phyloP scores from a whole-genome alignment of 805 yeast genomes.

The Isabelozyma pseudorhagii region DNA sequence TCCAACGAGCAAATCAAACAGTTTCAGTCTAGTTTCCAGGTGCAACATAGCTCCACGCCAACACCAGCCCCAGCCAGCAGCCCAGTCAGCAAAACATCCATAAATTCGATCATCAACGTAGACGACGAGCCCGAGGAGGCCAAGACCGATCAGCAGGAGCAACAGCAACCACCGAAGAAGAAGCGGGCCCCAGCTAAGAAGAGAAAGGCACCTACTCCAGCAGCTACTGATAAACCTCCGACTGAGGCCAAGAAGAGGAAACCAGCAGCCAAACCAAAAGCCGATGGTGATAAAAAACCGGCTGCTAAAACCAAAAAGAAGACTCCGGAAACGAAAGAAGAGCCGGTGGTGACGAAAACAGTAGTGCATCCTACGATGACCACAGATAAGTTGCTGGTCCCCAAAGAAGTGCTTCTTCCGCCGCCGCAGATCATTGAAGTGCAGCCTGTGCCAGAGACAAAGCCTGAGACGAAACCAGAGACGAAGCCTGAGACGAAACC shows the following conservation, averaged over 20 bases:
- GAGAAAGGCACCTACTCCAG: slow-evolving; percentile 5
- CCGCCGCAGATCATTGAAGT: slow-evolving; percentile 16
- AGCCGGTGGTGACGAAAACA: slow-evolving; percentile 2
- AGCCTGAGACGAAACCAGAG: slow-evolving; percentile 5
- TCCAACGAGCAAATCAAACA: slow-evolving; percentile 23
- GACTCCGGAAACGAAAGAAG: slow-evolving; percentile 10
- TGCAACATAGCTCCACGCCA: slow-evolving; percentile 3
- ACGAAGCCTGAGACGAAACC: slow-evolving; percentile 10
- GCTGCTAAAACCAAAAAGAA: slow-evolving; percentile 9
- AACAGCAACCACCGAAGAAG: slow-evolving; percentile 4
- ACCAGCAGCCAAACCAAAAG: slow-evolving; percentile 7
- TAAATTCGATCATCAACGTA: slow-evolving; percentile 36
- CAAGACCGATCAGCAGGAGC: neutral
- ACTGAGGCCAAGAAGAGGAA: slow-evolving; percentile 6
- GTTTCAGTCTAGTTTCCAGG: slow-evolving; percentile 29
- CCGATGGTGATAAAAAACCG: slow-evolving; percentile 7
- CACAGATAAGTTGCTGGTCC: slow-evolving; percentile 10
- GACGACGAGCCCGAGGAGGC: slow-evolving; percentile 24
- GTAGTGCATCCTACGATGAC: slow-evolving; percentile 13
- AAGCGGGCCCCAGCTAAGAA: slow-evolving; percentile 11
- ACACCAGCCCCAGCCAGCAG: neutral
- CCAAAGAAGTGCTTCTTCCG: slow-evolving; percentile 11
- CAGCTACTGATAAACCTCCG: neutral
- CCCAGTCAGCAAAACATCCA: slow-evolving; percentile 31
- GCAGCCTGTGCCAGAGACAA: slow-evolving; percentile 9